Evolutionary conservation across 305 asterid genomes (phyloP), one percentile per base, ranked within the genome.

Genomic region (Fraxinus sp.): DNA sequence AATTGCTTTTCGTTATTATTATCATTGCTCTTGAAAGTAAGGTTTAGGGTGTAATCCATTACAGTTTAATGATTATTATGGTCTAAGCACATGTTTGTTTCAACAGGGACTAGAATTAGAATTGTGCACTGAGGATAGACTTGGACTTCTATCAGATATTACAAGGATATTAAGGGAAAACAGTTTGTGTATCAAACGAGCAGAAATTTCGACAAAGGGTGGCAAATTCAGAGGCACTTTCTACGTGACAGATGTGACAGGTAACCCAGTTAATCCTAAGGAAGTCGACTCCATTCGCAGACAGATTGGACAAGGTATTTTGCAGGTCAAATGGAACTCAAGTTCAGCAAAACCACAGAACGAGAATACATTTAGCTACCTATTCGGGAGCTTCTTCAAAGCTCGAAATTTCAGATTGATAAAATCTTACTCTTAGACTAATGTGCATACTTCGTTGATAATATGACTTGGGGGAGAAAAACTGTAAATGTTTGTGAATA

Each of bases 161-260:
- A 93, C 97, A 5, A 90, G 96, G 86, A 80, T 92, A 82, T 91
- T 93, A 83, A 85, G 97, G 88, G 97, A 93, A 80, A 92, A 93
- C 82, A 82, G 96, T 75, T 78, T 93, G 76, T 84, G 92, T 81
- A 87, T 93, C 84, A 91, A 85, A 87, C 91, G 96, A 85, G 97
- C 97, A 74, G 96, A 90, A 88, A 91, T 93, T 46, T 93, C 96
- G 24, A 92, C 96, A 1, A 77, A 86, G 77, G 90, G 86, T 44
- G 94, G 97, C 84, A 91, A 88, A 84, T 94, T 88, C 5, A 88
- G 80, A 81, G 94, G 92, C 80, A 92, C 87, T 7, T 93, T 93
- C 82, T 91, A 85, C 79, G 97, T 93, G 18, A 92, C 94, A 0
- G 96, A 93, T 78, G 94, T 90, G 83, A 86, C 91, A 0, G 97